These are phyloP conservation scores for Yamadazyma sp. DNA, from an alignment of 1,139 yeast species.

Conservation along the genomic window DNA sequence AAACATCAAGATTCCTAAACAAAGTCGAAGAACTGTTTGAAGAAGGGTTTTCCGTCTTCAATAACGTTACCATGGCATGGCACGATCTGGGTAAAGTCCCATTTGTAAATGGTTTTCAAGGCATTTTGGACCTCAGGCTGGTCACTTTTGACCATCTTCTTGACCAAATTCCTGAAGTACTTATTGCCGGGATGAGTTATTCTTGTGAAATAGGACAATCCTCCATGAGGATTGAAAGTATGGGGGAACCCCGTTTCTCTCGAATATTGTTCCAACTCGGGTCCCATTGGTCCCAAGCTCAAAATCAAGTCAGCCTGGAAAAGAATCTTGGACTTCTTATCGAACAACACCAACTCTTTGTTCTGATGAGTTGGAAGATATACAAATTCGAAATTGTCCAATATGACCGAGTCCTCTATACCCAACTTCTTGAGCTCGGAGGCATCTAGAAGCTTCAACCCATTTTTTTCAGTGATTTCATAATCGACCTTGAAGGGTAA, in stretches of 20 bases:
- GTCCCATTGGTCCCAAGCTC: constrained; percentile 38
- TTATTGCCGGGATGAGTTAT: constrained; percentile 38
- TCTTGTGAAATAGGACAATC: constrained; percentile 37
- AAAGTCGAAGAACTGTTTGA: constrained; percentile 19
- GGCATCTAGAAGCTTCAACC: constrained; percentile 27
- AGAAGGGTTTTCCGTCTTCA: constrained; percentile 42
- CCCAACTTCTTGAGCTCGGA: constrained; percentile 24
- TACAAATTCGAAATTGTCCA: constrained; percentile 50
- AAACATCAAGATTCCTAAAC: too few species aligned
- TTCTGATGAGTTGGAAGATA: constrained; percentile 55
- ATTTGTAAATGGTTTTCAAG: constrained; percentile 32
- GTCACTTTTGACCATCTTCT: constrained; percentile 22
- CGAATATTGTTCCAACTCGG: constrained; percentile 30
- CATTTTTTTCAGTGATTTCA: constrained; percentile 25
- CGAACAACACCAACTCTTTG: constrained; percentile 55
- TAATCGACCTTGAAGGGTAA: constrained; percentile 33
- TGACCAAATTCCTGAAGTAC: constrained; percentile 33
- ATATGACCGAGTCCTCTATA: constrained; percentile 25
- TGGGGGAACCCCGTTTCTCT: constrained; percentile 45
- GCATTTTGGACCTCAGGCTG: constrained; percentile 22
- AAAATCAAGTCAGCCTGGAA: constrained; percentile 59
- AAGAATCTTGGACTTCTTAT: constrained; percentile 44
- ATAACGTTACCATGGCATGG: constrained; percentile 61
- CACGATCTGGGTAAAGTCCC: constrained; percentile 53
- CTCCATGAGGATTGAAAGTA: constrained; percentile 38